Base-by-base conservation (phyloP, 1,284 basidiomycete genomes). In the Boletus calvinii region DNA sequence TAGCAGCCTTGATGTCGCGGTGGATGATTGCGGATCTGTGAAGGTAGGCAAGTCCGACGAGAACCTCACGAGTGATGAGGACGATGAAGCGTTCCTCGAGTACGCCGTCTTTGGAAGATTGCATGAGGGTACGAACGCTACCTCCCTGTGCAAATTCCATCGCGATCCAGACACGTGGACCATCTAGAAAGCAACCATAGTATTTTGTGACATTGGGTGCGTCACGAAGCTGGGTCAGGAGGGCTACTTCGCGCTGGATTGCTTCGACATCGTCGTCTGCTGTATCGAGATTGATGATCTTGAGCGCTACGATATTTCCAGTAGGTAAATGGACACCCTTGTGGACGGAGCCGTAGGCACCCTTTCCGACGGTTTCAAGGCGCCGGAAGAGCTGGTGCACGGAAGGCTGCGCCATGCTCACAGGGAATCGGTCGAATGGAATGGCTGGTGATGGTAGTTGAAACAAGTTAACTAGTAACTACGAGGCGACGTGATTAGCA, bases 131-230 rank as follows among this genome's bases (percentile, higher is more conserved):
- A 43, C 93, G 80, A 10, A 98, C 92, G 65, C 93, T 97, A 9
- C 97, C 97, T 4, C 96, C 97, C 59, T 94, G 87, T 6, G 97
- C 97, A 66, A 89, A 90, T 71, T 99, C 97, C 97, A 99, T 99
- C 36, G 91, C 93, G 61, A 99, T 99, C 94, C 97, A 99, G 6
- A 99, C 90, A 46, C 92, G 90, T 24, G 94, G 90, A 0, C 94
- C 94, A 67, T 96, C 90, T 66, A 98, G 82, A 74, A 92, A 89
- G 72, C 95, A 98, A 20, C 94, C 96, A 73, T 90, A 98, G 74
- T 99, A 99, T 61, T 91, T 87, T 38, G 94, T 97, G 60, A 99
- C 86, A 67, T 99, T 99, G 50, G 90, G 89, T 0, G 83, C 83
- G 59, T 93, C 91, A 37, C 92, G 79, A 37, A 99, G 81, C 66